Base-by-base conservation (phyloP, 2,329 filamentous ascomycete species). In the Fusarium zealandicum region DNA sequence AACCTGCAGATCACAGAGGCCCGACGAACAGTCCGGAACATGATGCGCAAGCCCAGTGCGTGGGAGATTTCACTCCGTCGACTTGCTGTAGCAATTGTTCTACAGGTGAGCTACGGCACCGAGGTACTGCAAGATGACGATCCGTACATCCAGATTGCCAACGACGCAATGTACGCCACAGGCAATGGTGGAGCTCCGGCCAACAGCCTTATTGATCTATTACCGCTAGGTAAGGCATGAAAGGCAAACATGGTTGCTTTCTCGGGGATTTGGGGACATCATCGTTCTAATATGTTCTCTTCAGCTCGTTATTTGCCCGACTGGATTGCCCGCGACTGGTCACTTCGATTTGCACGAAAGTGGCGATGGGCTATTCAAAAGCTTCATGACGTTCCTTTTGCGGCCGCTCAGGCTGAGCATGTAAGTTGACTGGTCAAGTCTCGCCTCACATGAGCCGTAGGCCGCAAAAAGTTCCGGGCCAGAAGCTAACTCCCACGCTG, bases 161-260 rank as follows among this genome's bases (percentile, higher is more conserved):
- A 70, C 41, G 65, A 70, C 36, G 69, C 69, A 17, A 69, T 70
- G 63, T 64, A 70, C 44, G 68, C 68, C 20, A 71, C 69, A 17
- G 61, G 69, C 2, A 71, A 71, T 28, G 69, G 69, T 12, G 69
- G 69, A 28, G 65, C 69, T 31, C 69, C 68, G 8, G 69, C 66
- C 17, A 66, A 67, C 51, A 71, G 68, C 37, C 59, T 80, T 16
- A 75, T 81, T 35, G 80, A 82, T 57, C 66, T 79, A 43, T 75
- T 81, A 41, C 80, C 80, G 3, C 40, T 59, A 12, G 68, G 70
- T 73, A 30, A 40, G 11, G 9, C 22, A 25, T 7, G 22, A 25
- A 17, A 38, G 16, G 10, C 16, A 20, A 14, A 8, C 27, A 25
- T 16, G 14, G 17, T 27, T 14, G 33, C 41, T 13, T 13, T 14